These are phyloP conservation scores for Cyberlindnera maclurae DNA, from an alignment of 805 yeast species.

Conservation along the genomic window DNA sequence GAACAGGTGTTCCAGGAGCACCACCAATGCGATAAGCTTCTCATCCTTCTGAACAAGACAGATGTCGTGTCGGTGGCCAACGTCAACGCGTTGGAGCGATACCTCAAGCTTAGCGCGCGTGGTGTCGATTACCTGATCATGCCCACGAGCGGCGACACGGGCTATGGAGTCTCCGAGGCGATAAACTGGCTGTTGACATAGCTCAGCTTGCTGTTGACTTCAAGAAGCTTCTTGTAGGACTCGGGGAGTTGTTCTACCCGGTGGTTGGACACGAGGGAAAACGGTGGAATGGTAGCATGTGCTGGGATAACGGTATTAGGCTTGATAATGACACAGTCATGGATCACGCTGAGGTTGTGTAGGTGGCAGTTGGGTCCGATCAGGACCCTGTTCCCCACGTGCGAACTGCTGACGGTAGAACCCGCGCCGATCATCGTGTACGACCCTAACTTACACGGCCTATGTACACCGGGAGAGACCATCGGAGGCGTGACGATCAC, in stretches of 20 bases:
- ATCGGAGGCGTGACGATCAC: constrained; percentile 28
- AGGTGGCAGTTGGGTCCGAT: constrained; percentile 37
- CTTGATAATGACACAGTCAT: constrained; percentile 46
- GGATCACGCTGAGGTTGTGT: constrained; percentile 31
- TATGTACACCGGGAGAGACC: constrained; percentile 11
- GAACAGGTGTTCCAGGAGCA: constrained; percentile 3
- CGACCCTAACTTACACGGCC: constrained; percentile 37
- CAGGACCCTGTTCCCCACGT: constrained; percentile 42
- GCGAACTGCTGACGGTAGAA: constrained; percentile 28
- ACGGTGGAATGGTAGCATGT: constrained; percentile 44
- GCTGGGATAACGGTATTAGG: constrained; percentile 36
- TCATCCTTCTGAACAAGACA: constrained; percentile 18
- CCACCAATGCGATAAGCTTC: constrained; percentile 8
- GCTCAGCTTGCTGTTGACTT: constrained; percentile 14
- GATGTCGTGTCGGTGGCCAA: constrained; percentile 8
- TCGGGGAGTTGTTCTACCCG: constrained; percentile 15
- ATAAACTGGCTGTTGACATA: constrained; percentile 23
- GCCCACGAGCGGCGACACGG: constrained; percentile 12
- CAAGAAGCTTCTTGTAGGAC: constrained; percentile 25
- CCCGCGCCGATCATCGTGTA: constrained; percentile 36
- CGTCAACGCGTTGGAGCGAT: constrained; percentile 10
- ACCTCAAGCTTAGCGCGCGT: constrained; percentile 5
- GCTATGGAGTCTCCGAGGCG: constrained; percentile 23
- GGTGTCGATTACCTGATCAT: constrained; percentile 13
- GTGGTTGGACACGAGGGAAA: constrained; percentile 33